Base-by-base conservation (phyloP, 2,329 filamentous ascomycete genomes). In the Trichoderma citrinoviride region DNA sequence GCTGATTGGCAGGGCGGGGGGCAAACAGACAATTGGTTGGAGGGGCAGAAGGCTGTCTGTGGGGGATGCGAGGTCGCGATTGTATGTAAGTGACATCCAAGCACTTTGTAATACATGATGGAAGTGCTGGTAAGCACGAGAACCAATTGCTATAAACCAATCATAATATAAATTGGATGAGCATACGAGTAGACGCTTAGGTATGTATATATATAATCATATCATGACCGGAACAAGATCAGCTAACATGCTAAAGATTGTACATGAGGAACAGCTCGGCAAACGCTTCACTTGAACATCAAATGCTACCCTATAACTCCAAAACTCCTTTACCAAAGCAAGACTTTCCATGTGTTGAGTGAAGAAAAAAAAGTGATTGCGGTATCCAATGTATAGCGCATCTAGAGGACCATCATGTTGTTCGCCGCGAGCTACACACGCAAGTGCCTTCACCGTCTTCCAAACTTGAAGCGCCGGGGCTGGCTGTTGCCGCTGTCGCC, bases 281-380 rank as follows among this genome's bases (percentile, higher is more conserved):
- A 37, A 37, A 25, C 40, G 58, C 58, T 37, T 44, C 15, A 29
- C 25, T 40, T 33, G 7, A 29, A 8, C 27, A 54, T 52, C 49
- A 52, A 33, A 52, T 50, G 40, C 40, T 62, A 62, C 58, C 58
- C 58, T 62, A 23, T 37, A 62, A 44, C 40, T 46, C 58, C 47
- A n/a, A 4, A 50, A 33, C 27, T 21, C 37, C 23, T 33, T 49
- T n/a, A 23, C n/a, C 5, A 53, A 44, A 25, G 29, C 27, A 53
- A 14, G 6, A 15, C 25, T n/a, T 61, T 53, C 37, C 17, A 43
- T 37, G 37, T 27, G 37, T 3, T 52, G 47, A 40, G 27, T 19
- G 29, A 49, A 33, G 29, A 27, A 49, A 3, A 37, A 25, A 33
- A 27, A 21, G 23, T 6, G n/a, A n/a, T n/a, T n/a, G 8, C 37